These are phyloP conservation scores for Candida mesenterica DNA, from an alignment of 1,139 yeast species.

Conservation along the genomic window DNA sequence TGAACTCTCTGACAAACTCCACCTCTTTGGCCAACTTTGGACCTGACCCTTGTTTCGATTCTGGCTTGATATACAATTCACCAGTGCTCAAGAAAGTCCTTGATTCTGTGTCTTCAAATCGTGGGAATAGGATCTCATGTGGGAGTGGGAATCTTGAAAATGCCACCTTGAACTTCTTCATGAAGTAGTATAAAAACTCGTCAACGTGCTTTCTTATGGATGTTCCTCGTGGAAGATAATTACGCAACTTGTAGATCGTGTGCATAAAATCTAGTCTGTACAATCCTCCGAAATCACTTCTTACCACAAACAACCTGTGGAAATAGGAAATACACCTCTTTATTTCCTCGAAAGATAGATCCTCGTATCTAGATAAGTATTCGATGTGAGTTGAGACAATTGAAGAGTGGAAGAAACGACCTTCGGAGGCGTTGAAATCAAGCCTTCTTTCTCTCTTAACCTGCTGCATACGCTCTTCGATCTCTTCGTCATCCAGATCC, in stretches of 20 bases:
- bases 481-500: constrained; percentile 45
- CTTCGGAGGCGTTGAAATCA: constrained; percentile 41
- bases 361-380: constrained; percentile 55
- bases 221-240: constrained; percentile 31
- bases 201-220: constrained; percentile 58
- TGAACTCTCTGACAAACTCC: constrained; percentile 37
- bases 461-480: constrained; percentile 38
- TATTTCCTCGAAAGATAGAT: constrained; percentile 59
- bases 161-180: constrained; percentile 58
- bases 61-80: constrained; percentile 37
- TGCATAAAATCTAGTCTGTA: constrained; percentile 74
- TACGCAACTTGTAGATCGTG: constrained; percentile 31
- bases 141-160: constrained; percentile 55
- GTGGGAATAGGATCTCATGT: constrained; percentile 67
- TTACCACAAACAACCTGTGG: constrained; percentile 63
- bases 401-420: constrained; percentile 39
- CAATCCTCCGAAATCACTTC: constrained; percentile 60
- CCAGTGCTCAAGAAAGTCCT: constrained; percentile 49
- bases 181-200: constrained; percentile 63
- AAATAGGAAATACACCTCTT: constrained; percentile 68
- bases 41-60: constrained; percentile 12
- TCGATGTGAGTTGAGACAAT: constrained; percentile 53
- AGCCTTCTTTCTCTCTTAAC: constrained; percentile 50
- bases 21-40: constrained; percentile 35
- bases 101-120: constrained; percentile 47